phyloP scores from a whole-genome alignment of 345 rosid species.

The Salix viminalis region DNA sequence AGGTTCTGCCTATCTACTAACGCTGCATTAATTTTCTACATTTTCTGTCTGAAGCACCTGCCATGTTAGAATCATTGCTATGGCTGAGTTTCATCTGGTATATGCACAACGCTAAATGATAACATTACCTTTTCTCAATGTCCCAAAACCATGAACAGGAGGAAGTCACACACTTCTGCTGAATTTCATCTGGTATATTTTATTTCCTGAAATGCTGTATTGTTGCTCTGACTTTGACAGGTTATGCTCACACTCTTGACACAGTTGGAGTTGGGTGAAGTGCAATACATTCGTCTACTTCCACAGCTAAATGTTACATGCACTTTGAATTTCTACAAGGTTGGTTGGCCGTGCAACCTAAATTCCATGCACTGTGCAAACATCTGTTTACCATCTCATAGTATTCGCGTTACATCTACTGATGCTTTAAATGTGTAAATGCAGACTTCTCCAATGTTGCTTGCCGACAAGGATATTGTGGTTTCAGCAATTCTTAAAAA shows the following conservation, averaged over 20 bases:
- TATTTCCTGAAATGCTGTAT: background rate
- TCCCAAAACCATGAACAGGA: background rate
- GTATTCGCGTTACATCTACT: background rate
- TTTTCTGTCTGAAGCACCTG: background rate
- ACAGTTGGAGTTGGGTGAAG: conserved; percentile 86
- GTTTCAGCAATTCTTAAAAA: conserved; percentile 71
- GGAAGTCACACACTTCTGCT: background rate
- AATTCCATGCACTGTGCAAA: background rate
- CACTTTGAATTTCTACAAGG: conserved; percentile 89
- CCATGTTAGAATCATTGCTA: background rate
- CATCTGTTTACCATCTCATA: conserved; percentile 1
- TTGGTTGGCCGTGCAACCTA: conserved; percentile 17
- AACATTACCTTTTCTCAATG: background rate
- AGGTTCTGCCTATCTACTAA: conserved; percentile 42
- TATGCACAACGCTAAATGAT: background rate
- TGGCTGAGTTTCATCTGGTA: background rate
- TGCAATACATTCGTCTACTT: conserved; percentile 64
- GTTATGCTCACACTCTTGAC: conserved; percentile 88
- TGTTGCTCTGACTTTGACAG: conserved; percentile 39
- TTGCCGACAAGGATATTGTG: conserved; percentile 58
- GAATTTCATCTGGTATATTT: background rate
- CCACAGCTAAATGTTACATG: conserved; percentile 72
- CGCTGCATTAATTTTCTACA: conserved; percentile 10
- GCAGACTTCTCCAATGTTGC: conserved; percentile 72
- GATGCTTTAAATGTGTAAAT: conserved; percentile 29